phyloP scores from a whole-genome alignment of 306 rosid genomes.

The Betula pendula region DNA sequence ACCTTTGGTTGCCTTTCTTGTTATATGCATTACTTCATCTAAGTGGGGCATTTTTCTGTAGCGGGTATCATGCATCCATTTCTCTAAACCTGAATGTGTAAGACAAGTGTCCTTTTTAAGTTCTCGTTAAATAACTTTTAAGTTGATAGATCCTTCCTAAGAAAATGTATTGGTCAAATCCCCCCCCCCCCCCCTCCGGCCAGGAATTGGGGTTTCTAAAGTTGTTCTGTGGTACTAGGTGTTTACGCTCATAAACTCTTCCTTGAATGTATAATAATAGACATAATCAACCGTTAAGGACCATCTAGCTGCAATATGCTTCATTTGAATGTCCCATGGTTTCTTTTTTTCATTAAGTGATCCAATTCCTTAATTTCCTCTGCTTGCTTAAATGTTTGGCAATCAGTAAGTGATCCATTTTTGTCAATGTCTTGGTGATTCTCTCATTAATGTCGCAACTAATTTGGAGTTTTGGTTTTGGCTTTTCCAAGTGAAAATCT shows the following conservation, averaged over 20 bases:
- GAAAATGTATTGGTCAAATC: too few species aligned
- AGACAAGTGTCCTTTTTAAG: neutral
- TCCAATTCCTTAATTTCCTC: neutral
- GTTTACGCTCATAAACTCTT: neutral
- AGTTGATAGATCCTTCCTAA: too few species aligned
- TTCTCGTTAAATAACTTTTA: neutral
- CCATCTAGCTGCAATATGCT: too few species aligned
- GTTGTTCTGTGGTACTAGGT: neutral
- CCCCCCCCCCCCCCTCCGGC: too few species aligned
- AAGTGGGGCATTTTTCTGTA: neutral
- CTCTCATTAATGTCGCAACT: neutral
- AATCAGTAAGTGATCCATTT: neutral
- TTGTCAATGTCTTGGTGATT: neutral
- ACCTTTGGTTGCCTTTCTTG: neutral
- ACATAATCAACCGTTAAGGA: neutral
- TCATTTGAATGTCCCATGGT: neutral
- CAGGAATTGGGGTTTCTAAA: neutral
- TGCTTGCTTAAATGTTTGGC: neutral
- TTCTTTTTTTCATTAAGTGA: neutral
- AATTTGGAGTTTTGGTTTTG: neutral
- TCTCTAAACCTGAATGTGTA: neutral
- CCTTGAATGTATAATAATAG: neutral
- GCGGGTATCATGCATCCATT: neutral
- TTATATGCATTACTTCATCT: neutral
- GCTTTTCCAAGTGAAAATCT: neutral